phyloP scores from a whole-genome alignment of 768 basidiomycete genomes.

The Strobilomyces echinocephalus region DNA sequence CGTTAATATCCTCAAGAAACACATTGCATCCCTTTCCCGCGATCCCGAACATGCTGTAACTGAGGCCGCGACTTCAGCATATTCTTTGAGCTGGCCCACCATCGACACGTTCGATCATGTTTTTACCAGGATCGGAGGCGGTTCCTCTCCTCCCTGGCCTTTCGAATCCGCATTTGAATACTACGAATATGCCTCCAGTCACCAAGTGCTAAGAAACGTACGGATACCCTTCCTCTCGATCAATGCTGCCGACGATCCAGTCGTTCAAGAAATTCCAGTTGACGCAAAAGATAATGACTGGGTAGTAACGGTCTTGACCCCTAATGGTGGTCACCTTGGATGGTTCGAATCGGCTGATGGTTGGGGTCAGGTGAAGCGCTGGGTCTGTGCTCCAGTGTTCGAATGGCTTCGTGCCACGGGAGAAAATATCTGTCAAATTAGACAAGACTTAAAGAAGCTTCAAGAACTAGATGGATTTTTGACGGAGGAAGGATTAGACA shows the following conservation, averaged over 20 bases:
- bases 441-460: constrained; percentile 30
- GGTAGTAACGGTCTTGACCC: constrained; percentile 58
- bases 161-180: constrained; percentile 44
- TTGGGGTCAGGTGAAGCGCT: constrained; percentile 39
- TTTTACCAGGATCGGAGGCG: constrained; percentile 66
- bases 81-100: constrained; percentile 48
- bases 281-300: constrained; percentile 49
- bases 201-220: constrained; percentile 54
- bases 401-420: constrained; percentile 64
- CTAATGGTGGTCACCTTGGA: constrained; percentile 72
- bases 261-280: constrained; percentile 60
- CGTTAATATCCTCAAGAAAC: constrained; percentile 48
- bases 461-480: constrained; percentile 57
- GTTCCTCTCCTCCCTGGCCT: constrained; percentile 54
- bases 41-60: constrained; percentile 50
- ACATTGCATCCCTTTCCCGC: constrained; percentile 42
- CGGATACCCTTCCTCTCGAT: constrained; percentile 71
- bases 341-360: constrained; percentile 62
- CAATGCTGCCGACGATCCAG: constrained; percentile 74
- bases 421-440: constrained; percentile 44
- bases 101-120: constrained; percentile 56
- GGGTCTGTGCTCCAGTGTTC: constrained; percentile 67
- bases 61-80: constrained; percentile 41
- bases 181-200: constrained; percentile 53
- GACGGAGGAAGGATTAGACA: constrained; percentile 51